A percentile compares a stretch with the other conserved stretches of the same genome.
These are phyloP conservation scores for Leptographium procerum DNA, from an alignment of 2,329 filamentous ascomycete genomes.

Conservation along the genomic window DNA sequence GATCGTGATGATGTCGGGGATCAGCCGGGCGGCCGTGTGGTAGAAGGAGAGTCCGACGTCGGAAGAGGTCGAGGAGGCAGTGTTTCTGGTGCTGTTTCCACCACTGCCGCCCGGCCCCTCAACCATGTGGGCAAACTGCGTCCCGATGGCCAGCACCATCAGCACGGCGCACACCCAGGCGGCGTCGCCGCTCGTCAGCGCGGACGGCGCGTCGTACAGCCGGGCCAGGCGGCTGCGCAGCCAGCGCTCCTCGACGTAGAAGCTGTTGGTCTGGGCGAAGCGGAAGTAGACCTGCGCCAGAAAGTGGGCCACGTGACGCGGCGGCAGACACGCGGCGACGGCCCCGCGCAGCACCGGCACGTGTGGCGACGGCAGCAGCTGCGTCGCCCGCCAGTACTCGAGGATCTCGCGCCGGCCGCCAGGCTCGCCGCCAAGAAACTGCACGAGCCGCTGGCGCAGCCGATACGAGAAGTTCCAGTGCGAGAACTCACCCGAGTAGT, in stretches of 20 bases:
- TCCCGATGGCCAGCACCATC: conserved; percentile 36
- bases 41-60: conserved; percentile 45
- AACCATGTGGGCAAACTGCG: conserved; percentile 39
- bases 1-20: conserved; percentile 45
- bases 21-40: conserved; percentile 39
- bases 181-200: conserved; percentile 28
- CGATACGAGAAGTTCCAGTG: conserved; percentile 42
- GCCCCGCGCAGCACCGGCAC: conserved; percentile 22
- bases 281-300: conserved; percentile 35
- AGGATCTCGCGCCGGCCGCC: conserved; percentile 2
- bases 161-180: conserved; percentile 33
- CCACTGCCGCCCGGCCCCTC: conserved; percentile 21
- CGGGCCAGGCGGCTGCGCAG: conserved; percentile 27
- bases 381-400: conserved; percentile 18
- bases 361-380: conserved; percentile 28
- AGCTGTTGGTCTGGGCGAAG: conserved; percentile 36
- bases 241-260: conserved; percentile 34
- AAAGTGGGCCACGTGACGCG: conserved; percentile 34
- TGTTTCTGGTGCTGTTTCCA: no score
- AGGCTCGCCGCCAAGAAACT: not conserved
- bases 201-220: conserved; percentile 27
- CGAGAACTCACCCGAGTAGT: conserved; percentile 41
- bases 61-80: conserved; percentile 36
- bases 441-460: conserved; percentile 16
- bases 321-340: conserved; percentile 29